A percentile compares a stretch with the other conserved stretches of the same genome.
phyloP scores from a whole-genome alignment of 208 protist genomes.

The Tritrichomonas foetus region DNA sequence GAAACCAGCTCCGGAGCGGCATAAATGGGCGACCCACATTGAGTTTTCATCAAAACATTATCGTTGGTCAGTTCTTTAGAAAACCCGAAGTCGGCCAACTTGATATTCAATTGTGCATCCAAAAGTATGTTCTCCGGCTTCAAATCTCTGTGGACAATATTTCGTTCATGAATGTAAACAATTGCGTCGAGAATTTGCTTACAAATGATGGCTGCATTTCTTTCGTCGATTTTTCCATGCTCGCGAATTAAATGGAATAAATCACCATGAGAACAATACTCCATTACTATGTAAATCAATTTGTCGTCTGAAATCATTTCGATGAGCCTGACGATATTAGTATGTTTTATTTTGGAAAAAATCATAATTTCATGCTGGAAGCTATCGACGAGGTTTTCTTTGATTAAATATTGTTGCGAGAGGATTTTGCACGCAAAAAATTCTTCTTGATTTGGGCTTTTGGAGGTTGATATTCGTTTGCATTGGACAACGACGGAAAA shows the following conservation, averaged over 20 bases:
- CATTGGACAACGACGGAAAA: not conserved
- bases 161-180: not conserved
- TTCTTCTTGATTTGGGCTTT: too few species aligned
- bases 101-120: not conserved
- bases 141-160: not conserved
- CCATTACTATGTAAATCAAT: slow-evolving; percentile 15
- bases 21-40: not conserved
- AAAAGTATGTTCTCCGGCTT: not conserved
- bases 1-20: not conserved
- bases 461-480: not conserved
- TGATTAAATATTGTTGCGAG: not conserved
- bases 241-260: not conserved
- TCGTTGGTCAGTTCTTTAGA: not conserved
- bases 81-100: slow-evolving; percentile 15
- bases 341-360: not conserved
- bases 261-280: not conserved
- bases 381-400: not conserved
- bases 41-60: not conserved
- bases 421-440: not conserved
- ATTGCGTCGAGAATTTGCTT: not conserved
- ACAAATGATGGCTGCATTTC: not conserved
- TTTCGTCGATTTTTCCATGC: not conserved
- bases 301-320: slow-evolving; percentile 18
- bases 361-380: not conserved
- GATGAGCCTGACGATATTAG: not conserved